phyloP scores from a whole-genome alignment of 257 asterid genomes.

The Paraleonurus japonicus region DNA sequence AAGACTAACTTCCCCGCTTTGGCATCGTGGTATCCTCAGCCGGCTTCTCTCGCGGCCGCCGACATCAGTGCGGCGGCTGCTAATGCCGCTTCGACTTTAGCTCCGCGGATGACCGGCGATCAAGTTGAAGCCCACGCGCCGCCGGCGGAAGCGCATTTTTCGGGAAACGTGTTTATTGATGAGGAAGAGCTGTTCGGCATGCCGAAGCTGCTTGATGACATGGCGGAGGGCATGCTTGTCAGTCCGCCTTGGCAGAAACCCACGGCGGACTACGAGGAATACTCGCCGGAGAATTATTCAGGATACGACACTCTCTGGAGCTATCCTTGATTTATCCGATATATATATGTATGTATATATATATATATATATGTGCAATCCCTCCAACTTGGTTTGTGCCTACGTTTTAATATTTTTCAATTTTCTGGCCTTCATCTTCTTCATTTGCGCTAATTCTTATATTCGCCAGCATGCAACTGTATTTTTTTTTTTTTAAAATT shows the following conservation, averaged over 20 bases:
- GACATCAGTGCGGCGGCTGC: conserved; percentile 43
- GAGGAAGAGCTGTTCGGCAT: conserved; percentile 54
- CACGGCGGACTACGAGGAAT: conserved; percentile 14
- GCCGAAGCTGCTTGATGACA: conserved; percentile 55
- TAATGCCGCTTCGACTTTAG: conserved; percentile 34
- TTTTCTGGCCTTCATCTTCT: no score
- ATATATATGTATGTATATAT: no score
- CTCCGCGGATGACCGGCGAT: no score
- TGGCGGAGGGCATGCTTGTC: conserved; percentile 65
- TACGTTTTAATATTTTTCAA: no score
- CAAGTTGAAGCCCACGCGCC: conserved; percentile 19
- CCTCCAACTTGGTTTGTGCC: no score
- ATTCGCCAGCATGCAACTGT: no score
- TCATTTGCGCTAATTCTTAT: no score
- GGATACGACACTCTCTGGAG: conserved; percentile 41
- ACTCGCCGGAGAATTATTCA: conserved; percentile 32
- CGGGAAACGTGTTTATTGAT: conserved; percentile 34
- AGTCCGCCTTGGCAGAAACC: conserved; percentile 49
- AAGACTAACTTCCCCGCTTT: conserved; percentile 39
- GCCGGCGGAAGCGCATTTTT: neutral
- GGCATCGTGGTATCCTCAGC: conserved; percentile 29
- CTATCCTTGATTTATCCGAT: conserved; percentile 9
- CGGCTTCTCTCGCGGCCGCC: conserved; percentile 38
- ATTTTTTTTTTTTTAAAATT: no score
- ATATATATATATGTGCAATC: no score